phyloP scores from a whole-genome alignment of 2,329 filamentous ascomycete species.

The Diaporthe sp. region DNA sequence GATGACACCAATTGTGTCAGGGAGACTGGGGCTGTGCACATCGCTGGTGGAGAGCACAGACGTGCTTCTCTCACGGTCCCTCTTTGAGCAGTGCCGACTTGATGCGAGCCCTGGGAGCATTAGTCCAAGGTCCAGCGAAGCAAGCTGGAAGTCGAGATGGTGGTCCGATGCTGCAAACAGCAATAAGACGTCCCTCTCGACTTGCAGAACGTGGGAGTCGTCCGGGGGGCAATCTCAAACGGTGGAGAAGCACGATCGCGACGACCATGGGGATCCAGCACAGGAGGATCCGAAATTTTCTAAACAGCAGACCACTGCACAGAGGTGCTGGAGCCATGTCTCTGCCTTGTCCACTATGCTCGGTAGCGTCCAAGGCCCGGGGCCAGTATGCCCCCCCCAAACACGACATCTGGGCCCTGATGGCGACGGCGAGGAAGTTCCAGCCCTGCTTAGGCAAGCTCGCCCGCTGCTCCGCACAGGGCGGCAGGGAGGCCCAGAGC shows the following conservation, averaged over 20 bases:
- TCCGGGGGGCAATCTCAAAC: neutral
- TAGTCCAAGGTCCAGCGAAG: constrained; percentile 21
- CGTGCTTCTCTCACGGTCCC: constrained; percentile 30
- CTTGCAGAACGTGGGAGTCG: constrained; percentile 1
- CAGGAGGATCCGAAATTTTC: neutral
- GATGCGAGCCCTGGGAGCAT: constrained; percentile 6
- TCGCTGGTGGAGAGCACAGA: constrained; percentile 34
- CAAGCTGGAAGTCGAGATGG: constrained; percentile 33
- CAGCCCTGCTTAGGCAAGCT: constrained; percentile 17
- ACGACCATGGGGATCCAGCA: neutral
- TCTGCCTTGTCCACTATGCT: constrained; percentile 27
- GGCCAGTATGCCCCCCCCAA: constrained; percentile 22
- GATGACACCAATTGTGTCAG: neutral
- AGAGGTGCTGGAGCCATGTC: constrained; percentile 9
- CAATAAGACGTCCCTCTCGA: constrained; percentile 29
- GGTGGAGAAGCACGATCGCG: neutral
- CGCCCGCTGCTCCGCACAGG: neutral
- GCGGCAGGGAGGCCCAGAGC: constrained; percentile 14
- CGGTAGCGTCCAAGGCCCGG: neutral
- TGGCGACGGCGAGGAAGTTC: constrained; percentile 33
- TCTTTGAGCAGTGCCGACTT: constrained; percentile 37
- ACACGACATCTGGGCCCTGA: constrained; percentile 29
- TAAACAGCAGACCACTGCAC: constrained; percentile 12
- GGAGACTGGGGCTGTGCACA: neutral
- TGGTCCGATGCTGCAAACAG: constrained; percentile 17